These are phyloP conservation scores for Kwoniella dendrophila DNA, from an alignment of 768 basidiomycete genomes.

Conservation along the genomic window DNA sequence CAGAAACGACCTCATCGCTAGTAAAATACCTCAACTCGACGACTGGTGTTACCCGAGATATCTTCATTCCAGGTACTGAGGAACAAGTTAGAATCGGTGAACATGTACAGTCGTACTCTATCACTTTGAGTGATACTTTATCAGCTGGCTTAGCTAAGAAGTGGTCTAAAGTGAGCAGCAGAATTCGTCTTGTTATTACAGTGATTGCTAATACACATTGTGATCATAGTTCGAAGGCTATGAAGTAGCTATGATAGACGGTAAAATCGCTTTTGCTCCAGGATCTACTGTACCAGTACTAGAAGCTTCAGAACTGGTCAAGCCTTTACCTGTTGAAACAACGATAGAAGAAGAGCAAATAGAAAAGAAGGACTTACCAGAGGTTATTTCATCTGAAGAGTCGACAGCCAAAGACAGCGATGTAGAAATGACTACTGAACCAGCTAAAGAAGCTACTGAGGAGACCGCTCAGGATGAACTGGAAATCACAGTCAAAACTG, in stretches of 20 bases:
- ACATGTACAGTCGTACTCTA: slow-evolving; percentile 90
- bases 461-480: slow-evolving; percentile 4
- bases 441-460: slow-evolving; percentile 20
- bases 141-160: slow-evolving; percentile 71
- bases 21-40: slow-evolving; percentile 80
- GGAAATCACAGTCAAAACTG: slow-evolving; percentile 1
- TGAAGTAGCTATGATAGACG: slow-evolving; percentile 89
- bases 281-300: slow-evolving; percentile 87
- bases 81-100: slow-evolving; percentile 89
- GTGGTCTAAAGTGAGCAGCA: slow-evolving; percentile 78
- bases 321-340: slow-evolving; percentile 36
- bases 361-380: neutral
- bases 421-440: slow-evolving; percentile 16
- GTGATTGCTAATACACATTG: neutral
- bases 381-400: neutral
- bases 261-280: slow-evolving; percentile 79
- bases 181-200: too few relatives aligned
- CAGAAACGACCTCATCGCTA: slow-evolving; percentile 69
- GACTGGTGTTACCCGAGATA: slow-evolving; percentile 87
- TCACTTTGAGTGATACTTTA: slow-evolving; percentile 88
- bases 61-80: slow-evolving; percentile 74
- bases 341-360: slow-evolving; percentile 19
- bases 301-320: slow-evolving; percentile 61
- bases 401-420: neutral
- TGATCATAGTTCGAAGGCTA: slow-evolving; percentile 86